A percentile compares a stretch with the other conserved stretches of the same genome.
Evolutionary conservation across 1,139 yeast species (phyloP).

Genomic region (Neolecta irregularis): DNA sequence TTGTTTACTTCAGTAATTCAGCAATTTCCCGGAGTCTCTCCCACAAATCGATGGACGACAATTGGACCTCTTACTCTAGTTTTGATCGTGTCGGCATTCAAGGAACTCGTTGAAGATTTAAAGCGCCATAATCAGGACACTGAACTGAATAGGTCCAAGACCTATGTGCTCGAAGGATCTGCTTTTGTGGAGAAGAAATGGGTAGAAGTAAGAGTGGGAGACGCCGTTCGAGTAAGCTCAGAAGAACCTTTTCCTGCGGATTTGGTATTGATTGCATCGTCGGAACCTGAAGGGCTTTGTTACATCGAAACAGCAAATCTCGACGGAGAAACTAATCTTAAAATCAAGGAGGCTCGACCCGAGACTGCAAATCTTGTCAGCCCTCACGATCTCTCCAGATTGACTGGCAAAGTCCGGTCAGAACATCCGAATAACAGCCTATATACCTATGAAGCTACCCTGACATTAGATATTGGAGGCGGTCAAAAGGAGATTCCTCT

Average conservation of each 20-base stretch:
- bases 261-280: constrained; percentile 63
- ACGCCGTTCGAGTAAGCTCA: constrained; percentile 64
- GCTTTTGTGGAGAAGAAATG: constrained; percentile 55
- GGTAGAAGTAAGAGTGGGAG: constrained; percentile 86
- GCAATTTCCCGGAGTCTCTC: constrained; percentile 93
- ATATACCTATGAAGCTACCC: constrained; percentile 87
- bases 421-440: constrained; percentile 92
- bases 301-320: constrained; percentile 94
- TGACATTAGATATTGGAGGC: constrained; percentile 37
- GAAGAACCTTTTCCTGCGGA: constrained; percentile 96
- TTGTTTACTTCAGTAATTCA: constrained; percentile 84
- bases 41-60: constrained; percentile 91
- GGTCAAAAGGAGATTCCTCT: constrained; percentile 42
- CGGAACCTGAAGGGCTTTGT: constrained; percentile 96
- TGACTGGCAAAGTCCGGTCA: constrained; percentile 48
- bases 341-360: constrained; percentile 72
- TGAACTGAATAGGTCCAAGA: constrained; percentile 68
- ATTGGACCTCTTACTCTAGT: constrained; percentile 81
- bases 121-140: constrained; percentile 80
- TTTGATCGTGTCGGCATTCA: constrained; percentile 74
- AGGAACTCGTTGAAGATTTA: constrained; percentile 79
- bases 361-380: constrained; percentile 67
- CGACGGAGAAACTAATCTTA: constrained; percentile 94
- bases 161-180: constrained; percentile 56
- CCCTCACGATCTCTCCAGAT: constrained; percentile 41